Base-by-base conservation (phyloP, 2,329 filamentous ascomycete genomes). In the Penicillium sp. region DNA sequence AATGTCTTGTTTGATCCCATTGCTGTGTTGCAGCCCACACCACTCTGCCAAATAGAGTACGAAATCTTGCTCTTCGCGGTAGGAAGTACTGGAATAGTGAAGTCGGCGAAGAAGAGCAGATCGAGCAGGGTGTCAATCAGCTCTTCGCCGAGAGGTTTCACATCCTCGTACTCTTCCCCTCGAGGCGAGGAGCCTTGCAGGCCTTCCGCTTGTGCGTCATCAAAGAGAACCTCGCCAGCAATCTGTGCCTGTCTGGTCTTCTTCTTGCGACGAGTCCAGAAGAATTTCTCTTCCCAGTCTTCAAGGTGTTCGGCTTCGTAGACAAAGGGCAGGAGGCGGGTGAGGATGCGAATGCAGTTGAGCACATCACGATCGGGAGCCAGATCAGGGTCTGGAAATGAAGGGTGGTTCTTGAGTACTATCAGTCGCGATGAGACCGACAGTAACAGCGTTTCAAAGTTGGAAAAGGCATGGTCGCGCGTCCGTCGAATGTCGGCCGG, bases 21-120 rank as follows among this genome's bases (percentile, higher is more conserved):
- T 5, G 91, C 84, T 14, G 88, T 89, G 70, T 96, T 95, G 77
- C 92, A 97, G 13, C 94, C 94, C 27, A 99, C 92, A 43, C 94
- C 94, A 67, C 90, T 97, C 75, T 96, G 91, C 94, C 94, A 99
- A 68, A 99, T 97, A 48, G 90, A 88, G 73, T 94, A 96, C 7
- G 87, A 88, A 50, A 96, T 88, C 69, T 94, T 95, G 56, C 82
- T 81, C 66, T 88, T 90, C 48, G 84, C 83, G 50, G 85, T 80
- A 13, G 84, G 80, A 38, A 88, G 82, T 51, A 80, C 83, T 9
- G 92, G 89, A 14, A 96, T 81, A 0, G 92, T 96, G 64, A 99
- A 88, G 49, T 91, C 89, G 8, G 88, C 86, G 69, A 90, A 96
- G 81, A 99, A 99, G 38, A 97, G 80, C 47, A 97, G 76, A 66